These are phyloP conservation scores for Russula compacta DNA, from an alignment of 768 basidiomycete genomes.

Conservation along the genomic window DNA sequence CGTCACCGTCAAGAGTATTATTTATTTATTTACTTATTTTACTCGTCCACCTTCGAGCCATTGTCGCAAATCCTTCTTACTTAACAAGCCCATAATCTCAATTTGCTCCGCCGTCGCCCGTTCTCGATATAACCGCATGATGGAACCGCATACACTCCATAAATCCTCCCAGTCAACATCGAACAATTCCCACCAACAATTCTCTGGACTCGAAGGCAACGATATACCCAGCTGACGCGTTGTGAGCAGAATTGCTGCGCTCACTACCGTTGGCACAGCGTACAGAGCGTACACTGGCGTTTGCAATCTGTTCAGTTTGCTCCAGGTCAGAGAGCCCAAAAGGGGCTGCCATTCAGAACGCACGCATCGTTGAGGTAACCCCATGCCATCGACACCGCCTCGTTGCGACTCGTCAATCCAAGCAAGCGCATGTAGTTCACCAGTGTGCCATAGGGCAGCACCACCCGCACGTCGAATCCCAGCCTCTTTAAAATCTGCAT, in stretches of 20 bases:
- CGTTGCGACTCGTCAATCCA: slow-evolving; percentile 64
- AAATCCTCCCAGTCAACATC: slow-evolving; percentile 88
- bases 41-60: slow-evolving; percentile 58
- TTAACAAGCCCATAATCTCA: slow-evolving; percentile 47
- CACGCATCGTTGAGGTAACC: slow-evolving; percentile 94
- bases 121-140: slow-evolving; percentile 71
- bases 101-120: slow-evolving; percentile 38
- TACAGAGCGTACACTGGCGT: slow-evolving; percentile 89
- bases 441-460: slow-evolving; percentile 87
- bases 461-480: slow-evolving; percentile 90
- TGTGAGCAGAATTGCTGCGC: slow-evolving; percentile 79
- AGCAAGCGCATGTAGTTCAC: slow-evolving; percentile 91
- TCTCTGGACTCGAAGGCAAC: slow-evolving; percentile 59
- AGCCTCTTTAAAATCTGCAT: slow-evolving; percentile 97
- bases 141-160: slow-evolving; percentile 72
- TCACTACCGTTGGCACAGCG: slow-evolving; percentile 82
- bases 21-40: slow-evolving; percentile 12
- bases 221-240: slow-evolving; percentile 62
- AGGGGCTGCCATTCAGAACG: slow-evolving; percentile 28
- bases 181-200: slow-evolving; percentile 91
- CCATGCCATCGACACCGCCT: slow-evolving; percentile 77
- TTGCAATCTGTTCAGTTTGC: slow-evolving; percentile 55
- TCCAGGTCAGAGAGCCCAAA: slow-evolving; percentile 1
- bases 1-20: not conserved
- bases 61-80: slow-evolving; percentile 69